Conservation (phyloP, 352 stramenopile genomes). For the Pythium insidiosum region DNA sequence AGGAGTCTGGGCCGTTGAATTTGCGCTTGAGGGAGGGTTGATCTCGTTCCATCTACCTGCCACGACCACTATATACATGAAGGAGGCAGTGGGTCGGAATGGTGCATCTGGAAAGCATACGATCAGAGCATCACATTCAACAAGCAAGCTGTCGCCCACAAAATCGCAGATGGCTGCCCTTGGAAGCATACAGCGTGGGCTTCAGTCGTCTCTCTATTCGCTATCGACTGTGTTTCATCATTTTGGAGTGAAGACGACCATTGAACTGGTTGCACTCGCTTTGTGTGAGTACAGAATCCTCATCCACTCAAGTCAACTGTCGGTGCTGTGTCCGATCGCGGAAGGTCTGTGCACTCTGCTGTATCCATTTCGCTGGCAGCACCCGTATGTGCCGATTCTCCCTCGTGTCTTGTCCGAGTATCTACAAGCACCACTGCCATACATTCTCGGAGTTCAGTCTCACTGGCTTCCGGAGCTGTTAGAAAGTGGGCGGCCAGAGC, state of each 20-base stretch:
- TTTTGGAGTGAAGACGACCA: conserved; percentile 67
- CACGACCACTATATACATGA: conserved; percentile 46
- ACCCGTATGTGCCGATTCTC: conserved; percentile 79
- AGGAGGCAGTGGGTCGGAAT: not conserved
- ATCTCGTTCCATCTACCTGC: conserved; percentile 42
- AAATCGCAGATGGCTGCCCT: conserved; percentile 30
- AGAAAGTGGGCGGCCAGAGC: conserved; percentile 61
- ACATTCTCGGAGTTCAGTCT: conserved; percentile 75
- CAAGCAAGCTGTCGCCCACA: conserved; percentile 24
- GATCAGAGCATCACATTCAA: not conserved
- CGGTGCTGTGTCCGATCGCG: conserved; percentile 59
- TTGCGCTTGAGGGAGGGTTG: conserved; percentile 24
- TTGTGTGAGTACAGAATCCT: conserved; percentile 78
- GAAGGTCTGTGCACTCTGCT: conserved; percentile 73
- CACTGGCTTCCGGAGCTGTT: conserved; percentile 58
- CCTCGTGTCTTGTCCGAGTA: conserved; percentile 79
- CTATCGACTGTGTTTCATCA: conserved; percentile 58
- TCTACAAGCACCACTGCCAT: conserved; percentile 72
- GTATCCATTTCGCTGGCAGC: conserved; percentile 82
- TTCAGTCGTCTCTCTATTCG: conserved; percentile 68
- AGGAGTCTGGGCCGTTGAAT: conserved; percentile 55
- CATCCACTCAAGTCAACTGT: conserved; percentile 70
- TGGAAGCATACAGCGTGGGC: conserved; percentile 27
- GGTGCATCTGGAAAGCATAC: not conserved
- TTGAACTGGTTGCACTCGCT: conserved; percentile 56